phyloP scores from a whole-genome alignment of 805 yeast genomes.

The Brettanomyces bruxellensis region DNA sequence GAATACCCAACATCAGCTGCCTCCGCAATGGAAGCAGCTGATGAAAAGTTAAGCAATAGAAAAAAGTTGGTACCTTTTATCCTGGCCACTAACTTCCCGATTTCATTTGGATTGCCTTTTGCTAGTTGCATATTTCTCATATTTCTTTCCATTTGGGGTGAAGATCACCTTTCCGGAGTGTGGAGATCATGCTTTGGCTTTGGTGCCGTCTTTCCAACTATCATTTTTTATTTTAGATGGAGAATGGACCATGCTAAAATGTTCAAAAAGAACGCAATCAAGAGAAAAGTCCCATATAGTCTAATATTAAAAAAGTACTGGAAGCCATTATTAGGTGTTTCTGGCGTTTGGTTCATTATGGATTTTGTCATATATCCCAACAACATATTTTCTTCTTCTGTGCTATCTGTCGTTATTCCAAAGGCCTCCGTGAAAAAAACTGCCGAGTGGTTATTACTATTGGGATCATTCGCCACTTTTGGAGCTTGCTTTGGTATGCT shows the following conservation, averaged over 20 bases:
- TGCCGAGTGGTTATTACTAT: constrained; percentile 38
- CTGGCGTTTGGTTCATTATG: constrained; percentile 53
- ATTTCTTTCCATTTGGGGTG: constrained; percentile 32
- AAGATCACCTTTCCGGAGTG: constrained; percentile 24
- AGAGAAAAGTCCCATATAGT: constrained; percentile 43
- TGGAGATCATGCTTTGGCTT: constrained; percentile 43
- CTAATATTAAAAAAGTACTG: constrained; percentile 43
- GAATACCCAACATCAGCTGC: constrained; percentile 59
- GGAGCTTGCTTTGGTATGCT: constrained; percentile 36
- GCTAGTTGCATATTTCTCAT: constrained; percentile 36
- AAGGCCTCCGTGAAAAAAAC: constrained; percentile 25
- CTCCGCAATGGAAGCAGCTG: constrained; percentile 51
- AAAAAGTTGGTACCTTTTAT: constrained; percentile 34
- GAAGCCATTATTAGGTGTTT: constrained; percentile 42
- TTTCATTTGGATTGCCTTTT: constrained; percentile 39
- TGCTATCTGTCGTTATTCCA: constrained; percentile 32
- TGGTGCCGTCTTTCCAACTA: constrained; percentile 45
- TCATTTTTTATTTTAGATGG: constrained; percentile 59
- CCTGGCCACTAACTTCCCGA: constrained; percentile 36
- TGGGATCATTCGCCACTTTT: constrained; percentile 32
- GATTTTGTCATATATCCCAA: constrained; percentile 61
- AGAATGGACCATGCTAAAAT: constrained; percentile 44
- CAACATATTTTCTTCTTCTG: constrained; percentile 45
- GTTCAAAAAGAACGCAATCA: constrained; percentile 37
- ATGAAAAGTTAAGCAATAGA: constrained; percentile 28